Evolutionary conservation across 352 stramenopile genomes (phyloP).

Genomic region (Phytophthora brassicae): DNA sequence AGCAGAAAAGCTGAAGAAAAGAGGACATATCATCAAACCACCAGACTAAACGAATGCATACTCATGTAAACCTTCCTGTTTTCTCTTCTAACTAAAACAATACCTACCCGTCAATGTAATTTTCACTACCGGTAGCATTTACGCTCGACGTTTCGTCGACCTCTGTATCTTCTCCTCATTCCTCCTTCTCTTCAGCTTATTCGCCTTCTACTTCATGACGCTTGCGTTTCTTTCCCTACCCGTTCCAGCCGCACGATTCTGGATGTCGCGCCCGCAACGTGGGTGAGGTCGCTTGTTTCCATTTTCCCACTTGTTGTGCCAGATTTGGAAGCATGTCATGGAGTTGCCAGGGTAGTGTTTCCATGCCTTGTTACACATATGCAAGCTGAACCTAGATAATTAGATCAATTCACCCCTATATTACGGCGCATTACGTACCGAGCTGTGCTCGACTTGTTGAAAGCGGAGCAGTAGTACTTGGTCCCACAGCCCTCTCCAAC

Average conservation of each 20-base stretch:
- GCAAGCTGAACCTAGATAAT: background rate
- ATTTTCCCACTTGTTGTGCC: conserved; percentile 4
- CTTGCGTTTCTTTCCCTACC: background rate
- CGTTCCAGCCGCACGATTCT: background rate
- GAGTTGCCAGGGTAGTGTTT: conserved; percentile 1
- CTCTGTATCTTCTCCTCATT: background rate
- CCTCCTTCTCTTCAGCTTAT: background rate
- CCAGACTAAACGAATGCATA: background rate
- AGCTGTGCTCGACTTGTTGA: conserved; percentile 4
- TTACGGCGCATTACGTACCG: background rate
- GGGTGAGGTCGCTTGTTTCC: background rate
- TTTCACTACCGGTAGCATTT: too few relatives aligned
- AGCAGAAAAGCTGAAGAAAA: background rate
- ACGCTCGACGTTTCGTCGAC: too few relatives aligned
- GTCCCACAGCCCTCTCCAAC: background rate
- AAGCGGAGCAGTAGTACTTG: conserved; percentile 4
- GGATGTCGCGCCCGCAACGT: background rate
- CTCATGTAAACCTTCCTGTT: background rate
- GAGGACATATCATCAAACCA: background rate
- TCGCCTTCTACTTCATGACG: background rate
- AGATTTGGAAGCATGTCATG: conserved; percentile 10
- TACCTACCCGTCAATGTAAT: too few relatives aligned
- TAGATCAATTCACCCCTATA: background rate
- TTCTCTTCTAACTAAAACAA: too few relatives aligned
- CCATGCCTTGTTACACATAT: conserved; percentile 4